These are phyloP conservation scores for Volvox reticuliferus DNA, from an alignment of 139 green algal species.

Conservation along the genomic window DNA sequence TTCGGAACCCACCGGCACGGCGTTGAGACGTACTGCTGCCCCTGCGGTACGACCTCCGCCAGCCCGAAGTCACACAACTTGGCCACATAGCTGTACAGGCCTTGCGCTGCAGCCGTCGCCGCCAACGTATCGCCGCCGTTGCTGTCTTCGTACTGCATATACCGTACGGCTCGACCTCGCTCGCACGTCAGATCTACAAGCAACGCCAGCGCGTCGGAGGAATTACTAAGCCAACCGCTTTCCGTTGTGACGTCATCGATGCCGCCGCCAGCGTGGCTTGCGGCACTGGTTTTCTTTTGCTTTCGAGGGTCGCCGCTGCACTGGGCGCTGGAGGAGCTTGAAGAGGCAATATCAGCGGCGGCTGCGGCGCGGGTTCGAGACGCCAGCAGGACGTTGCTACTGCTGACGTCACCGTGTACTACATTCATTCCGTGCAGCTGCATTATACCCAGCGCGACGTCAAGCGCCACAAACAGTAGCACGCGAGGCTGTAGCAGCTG, in stretches of 20 bases:
- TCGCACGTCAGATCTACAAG: background rate
- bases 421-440: conserved; percentile 19
- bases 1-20: background rate
- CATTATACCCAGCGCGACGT: background rate
- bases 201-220: conserved; percentile 12
- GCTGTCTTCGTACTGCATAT: background rate
- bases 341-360: too few relatives aligned
- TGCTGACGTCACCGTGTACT: conserved; percentile 19
- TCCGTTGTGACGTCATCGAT: background rate
- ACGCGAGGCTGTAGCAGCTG: conserved; percentile 6
- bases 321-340: too few relatives aligned
- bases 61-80: conserved; percentile 28
- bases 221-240: background rate
- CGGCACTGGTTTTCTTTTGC: too few relatives aligned
- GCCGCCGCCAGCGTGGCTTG: too few relatives aligned
- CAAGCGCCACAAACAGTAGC: conserved; percentile 22
- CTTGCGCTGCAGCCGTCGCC: background rate
- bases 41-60: conserved; percentile 28
- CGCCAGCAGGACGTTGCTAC: conserved; percentile 7
- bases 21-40: background rate
- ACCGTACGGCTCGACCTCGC: background rate
- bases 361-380: background rate
- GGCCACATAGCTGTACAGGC: conserved; percentile 4
- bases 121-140: background rate
- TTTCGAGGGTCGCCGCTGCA: too few relatives aligned